These are phyloP conservation scores for Suillus lakei DNA, from an alignment of 768 basidiomycete species.

Conservation along the genomic window DNA sequence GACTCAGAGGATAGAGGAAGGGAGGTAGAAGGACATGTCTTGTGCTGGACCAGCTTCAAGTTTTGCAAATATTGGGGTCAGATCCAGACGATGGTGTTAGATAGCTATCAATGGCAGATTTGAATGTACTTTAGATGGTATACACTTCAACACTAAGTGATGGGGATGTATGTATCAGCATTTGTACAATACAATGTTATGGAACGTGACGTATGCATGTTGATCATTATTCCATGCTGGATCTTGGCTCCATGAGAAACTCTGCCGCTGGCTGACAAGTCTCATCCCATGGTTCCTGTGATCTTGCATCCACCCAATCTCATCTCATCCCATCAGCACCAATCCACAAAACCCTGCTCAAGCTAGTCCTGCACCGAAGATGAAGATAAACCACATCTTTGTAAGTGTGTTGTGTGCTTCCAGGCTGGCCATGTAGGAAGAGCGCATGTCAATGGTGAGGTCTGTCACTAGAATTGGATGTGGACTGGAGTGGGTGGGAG, in stretches of 20 bases:
- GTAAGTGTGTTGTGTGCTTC: conserved; percentile 10
- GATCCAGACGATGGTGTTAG: background rate
- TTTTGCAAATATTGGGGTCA: too few relatives aligned
- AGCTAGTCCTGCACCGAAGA: too few relatives aligned
- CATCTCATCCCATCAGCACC: too few relatives aligned
- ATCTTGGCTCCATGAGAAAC: conserved; percentile 30
- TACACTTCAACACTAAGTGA: conserved; percentile 34
- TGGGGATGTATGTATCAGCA: conserved; percentile 11
- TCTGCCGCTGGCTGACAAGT: conserved; percentile 27
- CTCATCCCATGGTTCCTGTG: conserved; percentile 38
- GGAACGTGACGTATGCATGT: conserved; percentile 31
- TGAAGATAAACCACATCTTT: conserved; percentile 13
- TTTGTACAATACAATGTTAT: background rate
- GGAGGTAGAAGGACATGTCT: conserved; percentile 79
- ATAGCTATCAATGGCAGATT: background rate
- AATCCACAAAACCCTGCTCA: too few relatives aligned
- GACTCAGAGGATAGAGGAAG: conserved; percentile 71
- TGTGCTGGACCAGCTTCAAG: conserved; percentile 64
- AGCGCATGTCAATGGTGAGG: conserved; percentile 20
- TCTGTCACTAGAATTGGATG: background rate
- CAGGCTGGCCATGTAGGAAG: conserved; percentile 33
- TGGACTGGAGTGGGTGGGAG: conserved; percentile 24
- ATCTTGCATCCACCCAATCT: too few relatives aligned
- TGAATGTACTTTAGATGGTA: conserved; percentile 34
- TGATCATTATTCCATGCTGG: conserved; percentile 26